Evolutionary conservation across 306 rosid species (phyloP), one percentile per base, ranked within the genome.

Genomic region (Cicer chorassanicum): DNA sequence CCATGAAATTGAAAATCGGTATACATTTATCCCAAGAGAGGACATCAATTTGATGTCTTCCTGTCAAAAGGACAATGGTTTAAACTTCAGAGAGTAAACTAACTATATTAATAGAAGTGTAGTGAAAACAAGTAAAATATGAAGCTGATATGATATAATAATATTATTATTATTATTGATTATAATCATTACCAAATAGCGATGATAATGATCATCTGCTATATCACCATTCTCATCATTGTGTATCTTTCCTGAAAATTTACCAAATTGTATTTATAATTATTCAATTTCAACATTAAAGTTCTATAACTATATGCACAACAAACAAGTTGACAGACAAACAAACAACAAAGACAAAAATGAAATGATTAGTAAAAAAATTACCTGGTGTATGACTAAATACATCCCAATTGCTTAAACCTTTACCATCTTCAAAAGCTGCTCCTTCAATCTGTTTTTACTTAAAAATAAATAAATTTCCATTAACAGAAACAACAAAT

Each of bases 1-100:
- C 94, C 94, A 89, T 5, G 92, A 86, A 79, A 91, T 89, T 9
- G 97, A 91, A 80, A 89, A 86, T 7, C 93, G 72, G 72, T 91
- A 91, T 4, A 86, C 83, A 77, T 84, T 82, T 18, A 84, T 38
- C n/a, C 97, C 89, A 12, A 91, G 84, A 34, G 88, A 86, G 16
- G 84, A 82, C 82, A 86, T 75, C 64, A 82, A 43, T 43, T 87
- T 57, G 1, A 90, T 60, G 45, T 90, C 96, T 77, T 87, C 88
- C 96, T 88, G 74, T 39, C 8, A 55, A 55, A 9, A 14, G 36
- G 36, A 29, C 36, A 24, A 24, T 24, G 3, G 34, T 29, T 24
- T 24, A n/a, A n/a, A n/a, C 15, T 65, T 65, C 16, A 78, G 36
- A 41, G 54, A 59, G 21, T 70, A 9, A 55, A 10, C 1, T 9